Evolutionary conservation across 2,329 filamentous ascomycete genomes (phyloP).

Genomic region (Pseudocercospora musae): DNA sequence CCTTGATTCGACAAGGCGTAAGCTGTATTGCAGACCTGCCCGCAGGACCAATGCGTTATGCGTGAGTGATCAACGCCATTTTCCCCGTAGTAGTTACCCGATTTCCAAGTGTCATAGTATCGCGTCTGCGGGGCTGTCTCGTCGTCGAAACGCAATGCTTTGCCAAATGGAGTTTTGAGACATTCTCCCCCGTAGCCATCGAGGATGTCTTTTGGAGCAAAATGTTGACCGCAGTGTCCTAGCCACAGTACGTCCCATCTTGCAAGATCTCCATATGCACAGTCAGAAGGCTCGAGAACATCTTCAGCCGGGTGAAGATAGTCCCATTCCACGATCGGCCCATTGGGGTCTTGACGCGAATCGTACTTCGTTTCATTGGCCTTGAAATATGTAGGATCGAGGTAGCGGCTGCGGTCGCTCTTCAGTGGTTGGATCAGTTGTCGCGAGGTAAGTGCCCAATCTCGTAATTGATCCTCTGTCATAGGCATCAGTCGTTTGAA

Average conservation of each 20-base stretch:
- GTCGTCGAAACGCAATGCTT: not conserved
- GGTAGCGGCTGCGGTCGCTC: not conserved
- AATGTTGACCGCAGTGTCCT: conserved; percentile 26
- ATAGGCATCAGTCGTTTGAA: not conserved
- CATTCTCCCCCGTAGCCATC: not conserved
- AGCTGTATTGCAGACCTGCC: conserved; percentile 41
- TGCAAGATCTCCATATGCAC: conserved; percentile 38
- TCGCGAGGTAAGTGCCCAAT: conserved; percentile 35
- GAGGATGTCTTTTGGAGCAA: not conserved
- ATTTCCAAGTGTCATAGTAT: not conserved
- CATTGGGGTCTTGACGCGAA: not conserved
- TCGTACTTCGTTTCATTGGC: not conserved
- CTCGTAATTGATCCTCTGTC: conserved; percentile 32
- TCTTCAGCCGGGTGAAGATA: conserved; percentile 10
- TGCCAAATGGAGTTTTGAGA: conserved; percentile 9
- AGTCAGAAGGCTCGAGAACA: conserved; percentile 19
- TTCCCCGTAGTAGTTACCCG: not conserved
- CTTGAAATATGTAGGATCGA: not conserved
- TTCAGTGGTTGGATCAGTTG: not conserved
- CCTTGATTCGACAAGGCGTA: conserved; percentile 47
- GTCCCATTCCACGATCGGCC: conserved; percentile 17
- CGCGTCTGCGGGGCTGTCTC: not conserved
- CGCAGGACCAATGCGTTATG: conserved; percentile 41
- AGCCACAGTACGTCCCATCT: conserved; percentile 36
- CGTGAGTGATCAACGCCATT: conserved; percentile 38